Evolutionary conservation across 225 moss, liverwort and hornwort genomes (phyloP).

Genomic region (Sphagnum tenellum): DNA sequence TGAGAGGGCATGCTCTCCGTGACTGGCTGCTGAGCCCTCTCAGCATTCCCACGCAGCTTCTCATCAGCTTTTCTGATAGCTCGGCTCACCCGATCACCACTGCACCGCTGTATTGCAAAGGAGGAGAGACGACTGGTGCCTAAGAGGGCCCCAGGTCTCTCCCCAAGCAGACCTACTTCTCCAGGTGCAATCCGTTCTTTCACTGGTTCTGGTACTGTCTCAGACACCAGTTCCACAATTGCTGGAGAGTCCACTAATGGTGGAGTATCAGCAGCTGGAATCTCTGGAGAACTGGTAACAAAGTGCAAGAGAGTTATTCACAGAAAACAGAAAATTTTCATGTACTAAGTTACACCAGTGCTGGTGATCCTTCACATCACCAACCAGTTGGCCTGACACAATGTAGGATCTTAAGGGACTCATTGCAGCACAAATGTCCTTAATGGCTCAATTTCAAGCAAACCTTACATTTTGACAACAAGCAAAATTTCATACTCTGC

Average conservation of each 20-base stretch:
- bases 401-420: too few relatives aligned
- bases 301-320: too few relatives aligned
- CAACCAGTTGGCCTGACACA: too few relatives aligned
- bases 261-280: slow-evolving; percentile 75
- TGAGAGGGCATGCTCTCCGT: slow-evolving; percentile 27
- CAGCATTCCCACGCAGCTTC: slow-evolving; percentile 26
- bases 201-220: slow-evolving; percentile 32
- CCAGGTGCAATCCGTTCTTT: slow-evolving; percentile 16
- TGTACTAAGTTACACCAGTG: too few relatives aligned
- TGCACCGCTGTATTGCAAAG: slow-evolving; percentile 54
- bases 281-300: slow-evolving; percentile 68
- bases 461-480: too few relatives aligned
- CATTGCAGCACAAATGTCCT: too few relatives aligned
- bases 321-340: too few relatives aligned
- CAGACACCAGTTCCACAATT: slow-evolving; percentile 39
- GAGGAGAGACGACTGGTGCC: slow-evolving; percentile 29
- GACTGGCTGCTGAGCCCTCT: slow-evolving; percentile 43
- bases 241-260: slow-evolving; percentile 71
- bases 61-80: slow-evolving; percentile 81
- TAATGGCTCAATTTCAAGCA: too few relatives aligned
- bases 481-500: too few relatives aligned
- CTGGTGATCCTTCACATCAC: too few relatives aligned
- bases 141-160: slow-evolving; percentile 19
- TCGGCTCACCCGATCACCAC: slow-evolving; percentile 69
- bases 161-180: slow-evolving; percentile 32